phyloP scores from a whole-genome alignment of 2,329 filamentous ascomycete species.

The Talaromyces marneffei region DNA sequence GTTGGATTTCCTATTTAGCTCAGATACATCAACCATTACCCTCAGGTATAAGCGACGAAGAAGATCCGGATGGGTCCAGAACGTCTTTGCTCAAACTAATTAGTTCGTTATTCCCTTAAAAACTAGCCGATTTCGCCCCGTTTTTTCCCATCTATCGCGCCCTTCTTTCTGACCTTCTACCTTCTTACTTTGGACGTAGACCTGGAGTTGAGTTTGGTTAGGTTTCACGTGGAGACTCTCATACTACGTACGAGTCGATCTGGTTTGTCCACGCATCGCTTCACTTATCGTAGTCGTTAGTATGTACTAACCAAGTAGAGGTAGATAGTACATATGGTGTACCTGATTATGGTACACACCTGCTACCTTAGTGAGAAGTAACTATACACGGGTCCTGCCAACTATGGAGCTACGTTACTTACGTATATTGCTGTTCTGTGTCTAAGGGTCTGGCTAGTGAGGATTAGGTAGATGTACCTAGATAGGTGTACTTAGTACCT shows the following conservation, averaged over 20 bases:
- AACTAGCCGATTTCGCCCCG: background rate
- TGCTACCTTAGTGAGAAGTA: background rate
- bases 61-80: background rate
- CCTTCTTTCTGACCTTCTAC: background rate
- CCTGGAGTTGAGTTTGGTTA: background rate
- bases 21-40: background rate
- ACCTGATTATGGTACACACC: background rate
- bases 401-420: constrained; percentile 2
- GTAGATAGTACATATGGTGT: background rate
- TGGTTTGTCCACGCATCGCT: constrained; percentile 5
- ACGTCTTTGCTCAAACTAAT: background rate
- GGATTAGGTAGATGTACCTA: background rate
- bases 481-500: background rate
- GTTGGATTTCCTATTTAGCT: constrained; percentile 5
- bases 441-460: background rate
- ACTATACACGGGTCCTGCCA: background rate
- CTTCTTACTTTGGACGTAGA: too few relatives aligned
- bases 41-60: background rate
- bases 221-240: background rate
- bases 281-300: background rate
- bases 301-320: background rate
- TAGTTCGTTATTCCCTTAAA: background rate
- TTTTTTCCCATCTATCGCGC: background rate
- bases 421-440: background rate
- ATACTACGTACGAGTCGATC: background rate